Evolutionary conservation across 2,329 filamentous ascomycete species (phyloP), one percentile per base, ranked within the genome.

Genomic region (Colletotrichum nymphaeae): DNA sequence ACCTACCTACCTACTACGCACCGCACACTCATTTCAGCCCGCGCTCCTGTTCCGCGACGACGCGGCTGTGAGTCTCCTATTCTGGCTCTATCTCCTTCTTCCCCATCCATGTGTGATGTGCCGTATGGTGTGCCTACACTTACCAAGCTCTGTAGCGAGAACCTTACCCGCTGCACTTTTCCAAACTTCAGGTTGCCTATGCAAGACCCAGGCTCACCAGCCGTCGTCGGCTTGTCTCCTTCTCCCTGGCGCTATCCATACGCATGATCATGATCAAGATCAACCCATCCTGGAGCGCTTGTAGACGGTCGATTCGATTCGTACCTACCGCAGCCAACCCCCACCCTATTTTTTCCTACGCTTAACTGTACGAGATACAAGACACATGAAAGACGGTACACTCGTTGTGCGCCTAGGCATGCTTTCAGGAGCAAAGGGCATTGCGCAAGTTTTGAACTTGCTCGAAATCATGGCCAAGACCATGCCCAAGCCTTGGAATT

Each of bases 111-210:
- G 52, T 65, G 22, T 53, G 35, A 24, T 56, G 53, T 28, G 42
- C 42, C 42, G 42, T 49, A 49, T 37, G 49, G 46, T 28, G 59
- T 52, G 26, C 42, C 59, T 63, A 52, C 59, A n/a, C 69, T 53
- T 60, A 24, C 30, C 57, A 46, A 55, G 37, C 62, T 64, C 49
- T 60, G 66, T 46, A 56, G 42, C 55, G 46, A 60, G 46, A 55
- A 26, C 64, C 52, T 63, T 62, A 62, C 56, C 68, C 42, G 42
- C 42, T 26, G 62, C 26, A 52, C 64, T 68, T 72, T 59, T 69
- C 69, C 64, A 69, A 30, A 71, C 67, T 71, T 67, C 62, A 66
- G 60, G 62, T 71, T 71, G 64, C 28, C 67, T 71, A 65, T 62
- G 60, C 70, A 65, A 60, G 59, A 69, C 59, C 57, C 58, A 57